phyloP scores from a whole-genome alignment of 2,329 filamentous ascomycete genomes.

The Talaromyces sp. region DNA sequence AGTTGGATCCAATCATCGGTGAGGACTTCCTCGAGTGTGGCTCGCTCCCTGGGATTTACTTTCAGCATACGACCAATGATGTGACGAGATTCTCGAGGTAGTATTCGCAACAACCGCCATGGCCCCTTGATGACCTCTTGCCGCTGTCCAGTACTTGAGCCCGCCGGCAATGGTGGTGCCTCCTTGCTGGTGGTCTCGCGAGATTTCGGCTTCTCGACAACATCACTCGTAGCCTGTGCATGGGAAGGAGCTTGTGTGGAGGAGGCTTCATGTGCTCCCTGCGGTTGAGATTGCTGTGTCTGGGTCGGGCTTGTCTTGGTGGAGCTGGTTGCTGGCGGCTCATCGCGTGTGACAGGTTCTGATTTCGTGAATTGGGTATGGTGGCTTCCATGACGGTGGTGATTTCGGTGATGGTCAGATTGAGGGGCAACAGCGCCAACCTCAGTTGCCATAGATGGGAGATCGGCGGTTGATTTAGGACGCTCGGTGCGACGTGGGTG shows the following conservation, averaged over 20 bases:
- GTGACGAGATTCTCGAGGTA: constrained; percentile 84
- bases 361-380: constrained; percentile 13
- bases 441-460: constrained; percentile 28
- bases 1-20: constrained; percentile 86
- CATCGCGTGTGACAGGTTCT: constrained; percentile 22
- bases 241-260: constrained; percentile 12
- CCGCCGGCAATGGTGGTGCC: constrained; percentile 34
- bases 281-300: constrained; percentile 13
- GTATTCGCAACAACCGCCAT: constrained; percentile 79
- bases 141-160: constrained; percentile 27
- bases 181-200: constrained; percentile 40
- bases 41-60: constrained; percentile 76
- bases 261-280: constrained; percentile 21
- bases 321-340: constrained; percentile 17
- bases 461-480: constrained; percentile 35
- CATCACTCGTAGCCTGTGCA: constrained; percentile 10
- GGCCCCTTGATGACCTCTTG: constrained; percentile 86
- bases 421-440: constrained; percentile 18
- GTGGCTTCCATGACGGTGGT: constrained; percentile 16
- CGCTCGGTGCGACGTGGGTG: constrained; percentile 31
- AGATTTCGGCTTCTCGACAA: constrained; percentile 26
- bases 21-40: constrained; percentile 80
- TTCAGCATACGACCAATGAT: constrained; percentile 93
- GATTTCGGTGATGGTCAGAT: constrained; percentile 12
- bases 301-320: constrained; percentile 9